Evolutionary conservation across 1,139 yeast genomes (phyloP), one percentile per base, ranked within the genome.

Genomic region (Eremothecium cymbalariae): DNA sequence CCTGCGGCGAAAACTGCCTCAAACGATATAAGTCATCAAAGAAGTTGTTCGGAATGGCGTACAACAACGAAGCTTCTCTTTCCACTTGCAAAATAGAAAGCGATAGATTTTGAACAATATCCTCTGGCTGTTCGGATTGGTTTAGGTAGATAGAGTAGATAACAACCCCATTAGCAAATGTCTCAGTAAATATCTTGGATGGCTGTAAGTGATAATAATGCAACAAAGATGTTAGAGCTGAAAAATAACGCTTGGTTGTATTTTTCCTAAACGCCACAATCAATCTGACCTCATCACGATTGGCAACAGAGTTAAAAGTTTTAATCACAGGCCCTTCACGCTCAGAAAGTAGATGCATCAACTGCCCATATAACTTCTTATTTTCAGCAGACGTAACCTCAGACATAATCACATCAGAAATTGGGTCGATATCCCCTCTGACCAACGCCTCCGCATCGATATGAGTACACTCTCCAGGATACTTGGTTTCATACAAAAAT

Each of bases 271-370:
- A 88, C 36, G 95, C 98, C 55, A 90, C 82, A 34, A 90, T 76
- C 44, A 90, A 77, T 56, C 97, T 72, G 54, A 83, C 79, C 54
- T 88, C 96, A 39, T 72, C 70, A 11, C 80, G 68, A 46, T 81
- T 80, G 45, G 83, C 88, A 37, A 84, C 70, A 38, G 90, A 81
- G 25, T 48, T 48, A 54, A 78, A 80, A 55, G 85, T 83, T 62
- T 80, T 88, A 55, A 90, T 85, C 20, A 86, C 94, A 13, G 98
- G 97, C 39, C 97, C 97, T 38, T 88, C 80, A 45, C 90, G 77
- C 40, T 65, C 65, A 35, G 72, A 67, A n/a, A 79, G 90, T 51
- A 78, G 74, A 34, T 68, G 62, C 57, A 88, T 77, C 44, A 90
- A 71, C 35, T 75, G 75, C 38, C 81, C 72, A 62, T 88, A 90